Conservation (phyloP, 169 alveolate species). For the Plasmodium reichenowi region DNA sequence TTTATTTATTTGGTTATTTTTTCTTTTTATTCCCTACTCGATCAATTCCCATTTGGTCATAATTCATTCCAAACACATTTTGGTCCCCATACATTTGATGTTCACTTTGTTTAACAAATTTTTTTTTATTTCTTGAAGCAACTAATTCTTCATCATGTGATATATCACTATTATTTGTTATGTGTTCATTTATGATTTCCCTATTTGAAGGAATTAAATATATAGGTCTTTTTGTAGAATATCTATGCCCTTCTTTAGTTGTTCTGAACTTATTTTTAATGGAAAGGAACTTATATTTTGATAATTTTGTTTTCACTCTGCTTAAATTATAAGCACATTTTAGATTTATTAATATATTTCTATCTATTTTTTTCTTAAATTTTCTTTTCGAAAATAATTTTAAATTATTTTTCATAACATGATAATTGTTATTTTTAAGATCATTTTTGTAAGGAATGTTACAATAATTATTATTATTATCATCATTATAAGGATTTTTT, state of each 20-base stretch:
- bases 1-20: no score
- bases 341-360: neutral
- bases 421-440: no score
- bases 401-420: no score
- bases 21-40: constrained; percentile 1
- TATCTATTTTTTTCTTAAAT: constrained; percentile 5
- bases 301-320: constrained; percentile 5
- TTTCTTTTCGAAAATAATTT: neutral
- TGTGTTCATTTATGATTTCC: neutral
- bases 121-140: neutral
- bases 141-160: constrained; percentile 20
- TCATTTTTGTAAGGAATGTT: no score
- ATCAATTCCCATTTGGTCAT: neutral
- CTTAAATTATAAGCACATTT: neutral
- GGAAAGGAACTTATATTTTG: constrained; percentile 11
- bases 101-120: constrained; percentile 20
- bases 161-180: neutral
- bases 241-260: constrained; percentile 7
- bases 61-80: constrained; percentile 2
- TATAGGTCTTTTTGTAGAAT: constrained; percentile 9
- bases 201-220: neutral
- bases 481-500: neutral
- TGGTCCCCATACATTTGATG: constrained; percentile 50
- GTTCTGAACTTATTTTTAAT: constrained; percentile 19
- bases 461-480: neutral